phyloP scores from a whole-genome alignment of 2,329 filamentous ascomycete species.

The Venturia asperata region DNA sequence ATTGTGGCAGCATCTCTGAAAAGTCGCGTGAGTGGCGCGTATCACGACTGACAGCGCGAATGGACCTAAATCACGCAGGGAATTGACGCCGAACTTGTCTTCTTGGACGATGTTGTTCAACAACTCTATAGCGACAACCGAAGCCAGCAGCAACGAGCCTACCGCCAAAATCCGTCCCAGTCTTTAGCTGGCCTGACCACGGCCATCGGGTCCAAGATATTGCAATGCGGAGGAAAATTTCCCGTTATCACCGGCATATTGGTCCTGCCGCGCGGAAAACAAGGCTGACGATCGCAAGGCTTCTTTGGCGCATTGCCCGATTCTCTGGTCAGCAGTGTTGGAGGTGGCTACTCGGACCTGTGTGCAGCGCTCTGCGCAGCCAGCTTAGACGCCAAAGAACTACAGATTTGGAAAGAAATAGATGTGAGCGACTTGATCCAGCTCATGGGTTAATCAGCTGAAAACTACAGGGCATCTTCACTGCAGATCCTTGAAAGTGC shows the following conservation, averaged over 20 bases:
- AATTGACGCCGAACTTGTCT: not conserved
- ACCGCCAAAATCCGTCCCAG: conserved; percentile 64
- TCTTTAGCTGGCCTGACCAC: conserved; percentile 31
- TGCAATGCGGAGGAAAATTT: conserved; percentile 38
- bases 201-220: conserved; percentile 36
- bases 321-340: not conserved
- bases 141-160: conserved; percentile 69
- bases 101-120: conserved; percentile 33
- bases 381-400: not conserved
- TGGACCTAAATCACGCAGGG: conserved; percentile 53
- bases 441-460: not conserved
- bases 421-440: not conserved
- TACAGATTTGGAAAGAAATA: conserved; percentile 9
- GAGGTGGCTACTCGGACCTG: not conserved
- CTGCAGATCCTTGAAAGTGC: not conserved
- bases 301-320: conserved; percentile 4
- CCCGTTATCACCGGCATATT: conserved; percentile 48
- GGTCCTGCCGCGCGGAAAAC: not conserved
- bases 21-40: conserved; percentile 72
- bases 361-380: conserved; percentile 1
- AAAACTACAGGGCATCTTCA: not conserved
- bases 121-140: conserved; percentile 34
- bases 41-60: conserved; percentile 79
- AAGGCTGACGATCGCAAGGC: not conserved
- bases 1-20: conserved; percentile 82